Conservation (phyloP, 495 filamentous ascomycete species). For the Tirmania nivea region DNA sequence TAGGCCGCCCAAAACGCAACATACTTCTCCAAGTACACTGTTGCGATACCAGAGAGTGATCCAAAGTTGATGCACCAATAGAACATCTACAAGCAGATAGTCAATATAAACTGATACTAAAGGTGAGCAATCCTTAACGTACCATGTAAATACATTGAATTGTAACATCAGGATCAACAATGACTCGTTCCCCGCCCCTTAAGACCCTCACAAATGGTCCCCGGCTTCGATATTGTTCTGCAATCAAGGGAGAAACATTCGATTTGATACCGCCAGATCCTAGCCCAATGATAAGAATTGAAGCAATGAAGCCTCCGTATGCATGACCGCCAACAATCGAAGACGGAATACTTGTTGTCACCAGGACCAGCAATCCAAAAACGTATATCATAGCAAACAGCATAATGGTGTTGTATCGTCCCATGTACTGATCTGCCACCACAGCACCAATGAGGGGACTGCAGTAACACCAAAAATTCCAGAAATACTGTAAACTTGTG, state of each 20-base stretch:
- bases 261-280: conserved; percentile 62
- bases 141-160: conserved; percentile 50
- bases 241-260: conserved; percentile 40
- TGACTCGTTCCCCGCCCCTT: conserved; percentile 46
- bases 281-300: conserved; percentile 33
- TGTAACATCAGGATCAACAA: conserved; percentile 54
- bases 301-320: conserved; percentile 19
- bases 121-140: neutral
- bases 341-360: conserved; percentile 18
- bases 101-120: neutral
- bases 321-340: conserved; percentile 18
- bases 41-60: conserved; percentile 39
- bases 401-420: conserved; percentile 48
- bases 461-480: conserved; percentile 32
- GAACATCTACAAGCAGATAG: conserved; percentile 25
- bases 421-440: conserved; percentile 42
- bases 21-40: conserved; percentile 42
- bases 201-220: conserved; percentile 37
- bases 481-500: conserved; percentile 38
- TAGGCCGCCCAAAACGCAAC: conserved; percentile 58
- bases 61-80: conserved; percentile 65
- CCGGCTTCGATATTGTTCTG: conserved; percentile 45
- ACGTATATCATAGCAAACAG: conserved; percentile 29
- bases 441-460: conserved; percentile 28
- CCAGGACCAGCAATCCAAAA: conserved; percentile 23